Conservation (phyloP, 192 early-diverging fungal genomes). For the Gryganskiella cystojenkinii region DNA sequence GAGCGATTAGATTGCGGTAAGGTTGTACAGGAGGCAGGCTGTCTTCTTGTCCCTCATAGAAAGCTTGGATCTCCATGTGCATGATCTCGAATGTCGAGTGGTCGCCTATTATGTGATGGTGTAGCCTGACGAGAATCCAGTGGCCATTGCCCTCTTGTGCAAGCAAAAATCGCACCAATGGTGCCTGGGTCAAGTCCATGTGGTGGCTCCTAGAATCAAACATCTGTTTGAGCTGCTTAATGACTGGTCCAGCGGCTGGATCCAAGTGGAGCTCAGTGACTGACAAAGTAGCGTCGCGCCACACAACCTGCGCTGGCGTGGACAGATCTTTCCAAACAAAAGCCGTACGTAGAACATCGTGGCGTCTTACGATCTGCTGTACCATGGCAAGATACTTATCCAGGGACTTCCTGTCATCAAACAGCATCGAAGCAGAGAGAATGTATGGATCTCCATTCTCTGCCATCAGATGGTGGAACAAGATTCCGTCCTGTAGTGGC, state of each 20-base stretch:
- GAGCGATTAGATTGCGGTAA: no score
- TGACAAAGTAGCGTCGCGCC: neutral
- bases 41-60: no score
- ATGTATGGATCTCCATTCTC: slow-evolving; percentile 2
- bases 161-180: neutral
- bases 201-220: slow-evolving; percentile 9
- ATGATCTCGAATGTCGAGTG: no score
- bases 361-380: slow-evolving; percentile 9
- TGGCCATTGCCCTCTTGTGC: neutral
- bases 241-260: slow-evolving; percentile 1
- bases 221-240: neutral
- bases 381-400: neutral
- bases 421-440: neutral
- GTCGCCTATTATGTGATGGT: slow-evolving; percentile 1
- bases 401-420: neutral
- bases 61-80: no score
- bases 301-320: slow-evolving; percentile 6
- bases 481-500: slow-evolving; percentile 12
- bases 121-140: neutral
- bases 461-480: slow-evolving; percentile 11
- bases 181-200: neutral
- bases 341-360: slow-evolving; percentile 7
- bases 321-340: slow-evolving; percentile 4
- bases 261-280: slow-evolving; percentile 3
- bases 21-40: no score